Evolutionary conservation across 768 basidiomycete genomes (phyloP).

Genomic region (Panus rudis): DNA sequence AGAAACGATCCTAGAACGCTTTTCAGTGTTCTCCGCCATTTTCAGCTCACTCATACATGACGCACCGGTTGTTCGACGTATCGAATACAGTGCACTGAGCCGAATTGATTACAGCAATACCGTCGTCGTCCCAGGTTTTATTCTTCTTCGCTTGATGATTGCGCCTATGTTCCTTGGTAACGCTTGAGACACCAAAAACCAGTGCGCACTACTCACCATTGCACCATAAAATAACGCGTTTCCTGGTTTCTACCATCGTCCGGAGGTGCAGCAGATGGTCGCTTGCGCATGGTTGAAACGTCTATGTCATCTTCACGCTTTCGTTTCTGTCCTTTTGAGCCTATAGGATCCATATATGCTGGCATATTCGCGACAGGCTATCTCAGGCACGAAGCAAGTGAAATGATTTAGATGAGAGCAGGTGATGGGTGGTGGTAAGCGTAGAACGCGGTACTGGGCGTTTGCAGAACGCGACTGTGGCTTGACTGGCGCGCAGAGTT

Average conservation of each 20-base stretch:
- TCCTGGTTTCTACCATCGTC: slow-evolving; percentile 1
- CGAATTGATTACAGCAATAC: slow-evolving; percentile 44
- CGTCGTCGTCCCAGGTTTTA: slow-evolving; percentile 84
- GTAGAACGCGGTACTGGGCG: no score
- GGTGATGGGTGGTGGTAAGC: slow-evolving; percentile 4
- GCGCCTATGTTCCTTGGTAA: slow-evolving; percentile 42
- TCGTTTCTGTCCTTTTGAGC: slow-evolving; percentile 2
- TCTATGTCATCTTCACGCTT: slow-evolving; percentile 4
- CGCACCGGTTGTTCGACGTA: slow-evolving; percentile 54
- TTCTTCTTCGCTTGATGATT: slow-evolving; percentile 70
- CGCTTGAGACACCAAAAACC: background rate
- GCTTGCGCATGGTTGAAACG: slow-evolving; percentile 2
- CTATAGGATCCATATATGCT: background rate
- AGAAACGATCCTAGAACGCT: slow-evolving; percentile 36
- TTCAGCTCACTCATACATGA: background rate
- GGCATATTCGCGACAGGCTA: background rate
- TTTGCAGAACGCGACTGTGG: no score
- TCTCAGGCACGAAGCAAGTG: slow-evolving; percentile 9
- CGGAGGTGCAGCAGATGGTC: background rate
- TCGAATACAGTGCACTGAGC: slow-evolving; percentile 45
- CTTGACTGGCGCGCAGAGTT: no score
- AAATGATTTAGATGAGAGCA: background rate
- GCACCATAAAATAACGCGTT: slow-evolving; percentile 65
- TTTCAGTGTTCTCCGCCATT: background rate
- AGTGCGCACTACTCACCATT: slow-evolving; percentile 48